Percentiles rank a stretch among this genome's conserved stretches.
phyloP scores from a whole-genome alignment of 1,284 basidiomycete genomes.

The Leccinum pachyderme region DNA sequence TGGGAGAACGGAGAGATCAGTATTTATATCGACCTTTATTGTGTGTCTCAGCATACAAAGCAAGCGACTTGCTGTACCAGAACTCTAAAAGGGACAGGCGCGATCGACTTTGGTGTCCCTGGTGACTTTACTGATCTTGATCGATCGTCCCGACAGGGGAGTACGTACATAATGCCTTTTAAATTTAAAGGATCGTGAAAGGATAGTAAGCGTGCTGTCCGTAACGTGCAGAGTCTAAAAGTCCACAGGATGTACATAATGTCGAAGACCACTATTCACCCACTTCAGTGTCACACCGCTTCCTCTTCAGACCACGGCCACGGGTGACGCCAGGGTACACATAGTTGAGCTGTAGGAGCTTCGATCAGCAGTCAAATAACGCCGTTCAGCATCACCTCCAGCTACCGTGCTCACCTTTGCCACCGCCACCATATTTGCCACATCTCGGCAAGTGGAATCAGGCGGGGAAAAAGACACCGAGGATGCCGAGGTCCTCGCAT shows the following conservation, averaged over 20 bases:
- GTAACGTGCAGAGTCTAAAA: background rate
- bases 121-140: background rate
- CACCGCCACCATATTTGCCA: background rate
- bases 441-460: background rate
- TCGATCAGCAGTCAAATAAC: constrained; percentile 1
- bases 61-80: background rate
- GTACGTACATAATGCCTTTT: background rate
- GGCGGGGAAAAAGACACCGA: background rate
- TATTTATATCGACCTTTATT: background rate
- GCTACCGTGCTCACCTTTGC: constrained; percentile 6
- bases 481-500: background rate
- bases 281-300: constrained; percentile 9
- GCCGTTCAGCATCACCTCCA: background rate
- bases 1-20: too few species aligned
- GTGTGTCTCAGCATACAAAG: constrained; percentile 21
- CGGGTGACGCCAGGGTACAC: constrained; percentile 12
- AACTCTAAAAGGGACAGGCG: background rate
- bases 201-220: background rate
- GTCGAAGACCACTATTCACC: background rate
- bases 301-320: constrained; percentile 16
- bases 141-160: too few species aligned
- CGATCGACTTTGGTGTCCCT: constrained; percentile 5
- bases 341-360: constrained; percentile 6
- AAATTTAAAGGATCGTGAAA: background rate
- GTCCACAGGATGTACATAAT: background rate